phyloP scores from a whole-genome alignment of 805 yeast genomes.

The Middelhovenomyces tepae region DNA sequence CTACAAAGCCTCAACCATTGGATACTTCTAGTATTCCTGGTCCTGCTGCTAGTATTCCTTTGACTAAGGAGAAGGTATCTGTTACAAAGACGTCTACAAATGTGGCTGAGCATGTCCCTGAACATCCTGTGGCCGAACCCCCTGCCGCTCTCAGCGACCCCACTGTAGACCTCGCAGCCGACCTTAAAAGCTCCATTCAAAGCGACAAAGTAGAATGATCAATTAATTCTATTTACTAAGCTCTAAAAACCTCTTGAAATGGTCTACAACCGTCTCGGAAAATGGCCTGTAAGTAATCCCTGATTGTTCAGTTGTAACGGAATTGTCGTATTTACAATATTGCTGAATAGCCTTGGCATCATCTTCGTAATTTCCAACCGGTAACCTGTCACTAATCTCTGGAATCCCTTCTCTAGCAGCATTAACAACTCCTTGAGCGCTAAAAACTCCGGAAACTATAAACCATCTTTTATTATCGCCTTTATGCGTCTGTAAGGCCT shows the following conservation, averaged over 20 bases:
- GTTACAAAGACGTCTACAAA: slow-evolving; percentile 3
- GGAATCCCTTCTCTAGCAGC: too few relatives aligned
- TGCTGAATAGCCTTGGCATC: too few relatives aligned
- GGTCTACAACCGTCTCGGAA: too few relatives aligned
- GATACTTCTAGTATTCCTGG: slow-evolving; percentile 15
- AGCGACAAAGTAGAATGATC: slow-evolving; percentile 28
- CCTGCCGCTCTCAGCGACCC: slow-evolving; percentile 3
- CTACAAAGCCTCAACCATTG: slow-evolving; percentile 22
- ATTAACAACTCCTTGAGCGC: neutral
- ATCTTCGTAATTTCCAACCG: too few relatives aligned
- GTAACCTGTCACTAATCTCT: too few relatives aligned
- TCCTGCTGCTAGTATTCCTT: slow-evolving; percentile 15
- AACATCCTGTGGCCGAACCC: neutral
- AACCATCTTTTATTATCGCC: slow-evolving; percentile 20
- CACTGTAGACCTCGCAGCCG: slow-evolving; percentile 8
- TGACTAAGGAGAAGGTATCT: slow-evolving; percentile 4
- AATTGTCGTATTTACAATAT: too few relatives aligned
- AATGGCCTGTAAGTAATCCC: too few relatives aligned
- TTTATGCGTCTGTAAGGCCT: slow-evolving; percentile 35
- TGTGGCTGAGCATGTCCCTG: slow-evolving; percentile 2
- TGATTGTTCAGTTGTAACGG: too few relatives aligned
- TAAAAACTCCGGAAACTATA: neutral
- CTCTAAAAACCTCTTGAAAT: too few relatives aligned
- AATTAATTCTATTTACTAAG: too few relatives aligned
- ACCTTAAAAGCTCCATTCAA: slow-evolving; percentile 19